phyloP scores from a whole-genome alignment of 2,329 filamentous ascomycete species.

The Botrytis pseudocinerea region DNA sequence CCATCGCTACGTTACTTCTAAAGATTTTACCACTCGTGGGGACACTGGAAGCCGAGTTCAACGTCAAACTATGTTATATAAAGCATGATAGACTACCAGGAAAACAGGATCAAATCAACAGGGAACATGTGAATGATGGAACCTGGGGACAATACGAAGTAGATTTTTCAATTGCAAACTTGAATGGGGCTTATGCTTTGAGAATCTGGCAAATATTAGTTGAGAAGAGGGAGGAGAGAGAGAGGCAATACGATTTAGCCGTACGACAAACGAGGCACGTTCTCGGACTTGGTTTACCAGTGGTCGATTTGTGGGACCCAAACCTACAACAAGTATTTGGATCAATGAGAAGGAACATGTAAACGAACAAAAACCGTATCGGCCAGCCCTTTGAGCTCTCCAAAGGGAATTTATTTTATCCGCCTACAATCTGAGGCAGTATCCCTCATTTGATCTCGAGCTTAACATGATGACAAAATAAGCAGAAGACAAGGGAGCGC shows the following conservation, averaged over 20 bases:
- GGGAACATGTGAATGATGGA: background rate
- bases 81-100: background rate
- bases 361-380: background rate
- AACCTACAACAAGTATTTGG: background rate
- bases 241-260: background rate
- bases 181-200: too few relatives aligned
- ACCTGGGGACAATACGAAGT: background rate
- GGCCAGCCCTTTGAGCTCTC: background rate
- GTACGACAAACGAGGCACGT: background rate
- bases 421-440: too few relatives aligned
- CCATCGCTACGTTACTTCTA: background rate
- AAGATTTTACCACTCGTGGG: background rate
- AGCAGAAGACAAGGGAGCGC: background rate
- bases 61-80: background rate
- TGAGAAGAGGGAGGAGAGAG: background rate
- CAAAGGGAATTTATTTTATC: background rate
- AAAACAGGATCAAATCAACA: fast-evolving
- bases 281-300: background rate
- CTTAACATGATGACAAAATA: background rate
- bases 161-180: fast-evolving
- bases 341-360: background rate
- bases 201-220: fast-evolving
- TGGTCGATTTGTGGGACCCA: background rate
- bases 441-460: background rate
- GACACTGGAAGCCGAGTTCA: background rate